A percentile compares a stretch with the other conserved stretches of the same genome.
These are phyloP conservation scores for Xylariaceae sp. DNA, from an alignment of 2,329 filamentous ascomycete genomes.

Conservation along the genomic window DNA sequence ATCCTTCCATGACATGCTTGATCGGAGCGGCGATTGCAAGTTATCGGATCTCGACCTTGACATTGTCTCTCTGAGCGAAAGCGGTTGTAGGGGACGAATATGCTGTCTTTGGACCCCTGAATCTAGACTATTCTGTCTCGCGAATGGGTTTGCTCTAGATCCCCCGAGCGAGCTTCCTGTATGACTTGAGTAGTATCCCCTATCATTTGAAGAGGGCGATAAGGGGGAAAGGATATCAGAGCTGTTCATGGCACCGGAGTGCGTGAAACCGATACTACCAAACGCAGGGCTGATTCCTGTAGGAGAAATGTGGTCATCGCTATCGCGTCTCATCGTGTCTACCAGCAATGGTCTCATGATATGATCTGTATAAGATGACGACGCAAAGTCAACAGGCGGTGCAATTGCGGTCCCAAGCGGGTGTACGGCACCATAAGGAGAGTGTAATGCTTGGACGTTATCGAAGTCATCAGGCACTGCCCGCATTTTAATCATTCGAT, in stretches of 20 bases:
- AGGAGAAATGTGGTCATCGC: slow-evolving; percentile 62
- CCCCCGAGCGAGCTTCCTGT: slow-evolving; percentile 43
- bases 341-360: slow-evolving; percentile 65
- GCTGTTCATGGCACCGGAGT: slow-evolving; percentile 44
- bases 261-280: slow-evolving; percentile 60
- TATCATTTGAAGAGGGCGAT: slow-evolving; percentile 49
- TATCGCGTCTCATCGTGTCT: slow-evolving; percentile 58
- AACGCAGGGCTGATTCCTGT: slow-evolving; percentile 63
- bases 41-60: slow-evolving; percentile 53
- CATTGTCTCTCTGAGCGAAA: slow-evolving; percentile 54
- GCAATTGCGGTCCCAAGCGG: slow-evolving; percentile 44
- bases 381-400: slow-evolving; percentile 45
- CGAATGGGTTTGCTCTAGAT: slow-evolving; percentile 48
- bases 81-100: slow-evolving; percentile 51
- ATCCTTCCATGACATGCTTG: slow-evolving; percentile 60
- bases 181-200: slow-evolving; percentile 49
- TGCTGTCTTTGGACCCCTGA: slow-evolving; percentile 42
- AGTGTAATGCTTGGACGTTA: slow-evolving; percentile 63
- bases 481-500: slow-evolving; percentile 67
- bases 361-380: slow-evolving; percentile 50
- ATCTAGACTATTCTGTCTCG: slow-evolving; percentile 44
- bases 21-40: slow-evolving; percentile 53
- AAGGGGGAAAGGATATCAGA: slow-evolving; percentile 54
- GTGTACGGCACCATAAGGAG: slow-evolving; percentile 59
- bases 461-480: slow-evolving; percentile 67